A percentile compares a stretch with the other conserved stretches of the same genome.
Conservation (phyloP, 495 filamentous ascomycete genomes). For the Penicillium maclennaniae region DNA sequence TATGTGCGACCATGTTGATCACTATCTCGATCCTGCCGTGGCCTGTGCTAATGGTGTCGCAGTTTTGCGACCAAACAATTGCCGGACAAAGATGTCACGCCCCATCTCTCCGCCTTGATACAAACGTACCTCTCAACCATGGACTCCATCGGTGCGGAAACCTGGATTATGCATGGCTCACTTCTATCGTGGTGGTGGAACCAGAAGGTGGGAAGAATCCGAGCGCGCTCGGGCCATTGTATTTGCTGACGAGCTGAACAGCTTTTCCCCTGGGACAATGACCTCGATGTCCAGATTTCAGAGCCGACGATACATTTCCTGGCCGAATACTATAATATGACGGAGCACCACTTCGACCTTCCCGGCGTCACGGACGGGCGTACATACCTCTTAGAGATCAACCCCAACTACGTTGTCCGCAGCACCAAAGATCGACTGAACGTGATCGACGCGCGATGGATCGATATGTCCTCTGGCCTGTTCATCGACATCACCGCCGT, state of each 20-base stretch:
- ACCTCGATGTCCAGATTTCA: slow-evolving; percentile 58
- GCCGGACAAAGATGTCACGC: slow-evolving; percentile 42
- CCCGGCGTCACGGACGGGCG: slow-evolving; percentile 38
- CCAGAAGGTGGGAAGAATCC: slow-evolving; percentile 35
- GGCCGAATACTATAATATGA: slow-evolving; percentile 61
- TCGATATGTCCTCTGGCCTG: slow-evolving; percentile 56
- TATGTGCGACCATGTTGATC: slow-evolving; percentile 20
- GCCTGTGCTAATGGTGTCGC: slow-evolving; percentile 14
- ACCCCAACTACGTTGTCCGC: slow-evolving; percentile 53
- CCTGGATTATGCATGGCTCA: slow-evolving; percentile 62
- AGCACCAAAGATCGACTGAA: slow-evolving; percentile 46
- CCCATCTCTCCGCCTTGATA: slow-evolving; percentile 48
- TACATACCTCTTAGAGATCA: slow-evolving; percentile 56
- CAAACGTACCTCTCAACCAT: slow-evolving; percentile 55
- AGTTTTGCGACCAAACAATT: slow-evolving; percentile 50
- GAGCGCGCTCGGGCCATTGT: neutral
- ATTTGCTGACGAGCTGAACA: slow-evolving; percentile 2
- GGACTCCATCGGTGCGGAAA: slow-evolving; percentile 53
- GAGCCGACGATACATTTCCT: slow-evolving; percentile 54
- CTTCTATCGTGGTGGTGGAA: slow-evolving; percentile 65
- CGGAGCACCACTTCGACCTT: slow-evolving; percentile 51
- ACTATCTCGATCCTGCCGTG: neutral
- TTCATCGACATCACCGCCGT: slow-evolving; percentile 64
- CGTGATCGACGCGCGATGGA: slow-evolving; percentile 60
- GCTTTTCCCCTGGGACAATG: slow-evolving; percentile 63